phyloP scores from a whole-genome alignment of 805 yeast genomes.

The Ogataea populi-albae region DNA sequence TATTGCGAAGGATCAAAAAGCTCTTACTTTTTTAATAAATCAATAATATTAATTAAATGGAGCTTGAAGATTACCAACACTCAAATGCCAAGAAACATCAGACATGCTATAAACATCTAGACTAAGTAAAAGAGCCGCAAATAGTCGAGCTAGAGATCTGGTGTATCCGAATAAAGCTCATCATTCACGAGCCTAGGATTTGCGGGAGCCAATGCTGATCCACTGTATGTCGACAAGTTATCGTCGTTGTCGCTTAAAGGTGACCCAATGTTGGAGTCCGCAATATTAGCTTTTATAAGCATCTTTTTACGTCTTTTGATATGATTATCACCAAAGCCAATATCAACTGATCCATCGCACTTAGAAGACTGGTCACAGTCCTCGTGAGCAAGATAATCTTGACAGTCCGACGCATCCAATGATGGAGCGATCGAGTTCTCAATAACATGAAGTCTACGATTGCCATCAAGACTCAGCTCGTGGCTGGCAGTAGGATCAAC shows the following conservation, averaged over 20 bases:
- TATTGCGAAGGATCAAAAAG: too few species aligned
- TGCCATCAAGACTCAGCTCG: neutral
- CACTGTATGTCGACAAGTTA: constrained; percentile 30
- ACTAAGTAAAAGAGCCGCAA: too few species aligned
- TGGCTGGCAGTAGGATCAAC: constrained; percentile 2
- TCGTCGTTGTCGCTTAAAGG: constrained; percentile 33
- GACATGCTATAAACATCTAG: too few species aligned
- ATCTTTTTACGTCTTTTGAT: constrained; percentile 25
- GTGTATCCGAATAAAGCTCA: constrained; percentile 14
- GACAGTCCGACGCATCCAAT: constrained; percentile 8
- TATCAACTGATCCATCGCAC: constrained; percentile 4
- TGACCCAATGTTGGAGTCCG: constrained; percentile 29
- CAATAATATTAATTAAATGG: too few species aligned
- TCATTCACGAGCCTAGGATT: constrained; percentile 6
- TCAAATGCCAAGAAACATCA: too few species aligned
- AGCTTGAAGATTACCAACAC: too few species aligned
- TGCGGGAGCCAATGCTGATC: constrained; percentile 27
- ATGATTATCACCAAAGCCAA: constrained; percentile 8
- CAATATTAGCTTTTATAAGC: constrained; percentile 9
- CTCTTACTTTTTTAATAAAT: too few species aligned
- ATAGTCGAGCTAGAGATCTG: constrained; percentile 1
- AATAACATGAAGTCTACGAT: constrained; percentile 4
- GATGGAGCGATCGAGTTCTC: neutral
- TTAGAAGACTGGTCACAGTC: constrained; percentile 3
- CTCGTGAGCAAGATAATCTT: constrained; percentile 8